A percentile compares a stretch with the other conserved stretches of the same genome.
phyloP scores from a whole-genome alignment of 495 filamentous ascomycete species.

The Thozetella sp. region DNA sequence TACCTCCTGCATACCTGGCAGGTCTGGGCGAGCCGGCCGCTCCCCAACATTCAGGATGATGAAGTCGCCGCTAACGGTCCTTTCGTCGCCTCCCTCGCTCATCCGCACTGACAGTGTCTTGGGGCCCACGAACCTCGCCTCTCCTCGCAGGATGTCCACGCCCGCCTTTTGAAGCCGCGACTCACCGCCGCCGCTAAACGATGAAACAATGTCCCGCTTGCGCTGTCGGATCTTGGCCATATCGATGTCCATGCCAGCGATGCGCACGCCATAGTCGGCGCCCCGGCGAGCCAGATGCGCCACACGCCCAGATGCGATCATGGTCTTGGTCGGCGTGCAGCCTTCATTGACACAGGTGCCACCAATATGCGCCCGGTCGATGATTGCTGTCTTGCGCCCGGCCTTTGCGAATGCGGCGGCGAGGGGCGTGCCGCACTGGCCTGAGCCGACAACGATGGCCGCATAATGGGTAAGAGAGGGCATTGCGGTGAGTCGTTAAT shows the following conservation, averaged over 20 bases:
- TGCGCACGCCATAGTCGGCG: slow-evolving; percentile 46
- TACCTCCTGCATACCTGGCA: slow-evolving; percentile 35
- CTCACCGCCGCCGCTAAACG: slow-evolving; percentile 47
- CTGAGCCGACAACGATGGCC: slow-evolving; percentile 49
- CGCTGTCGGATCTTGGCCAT: slow-evolving; percentile 49
- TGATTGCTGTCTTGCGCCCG: slow-evolving; percentile 34
- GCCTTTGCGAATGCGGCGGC: slow-evolving; percentile 41
- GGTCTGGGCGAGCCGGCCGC: slow-evolving; percentile 30
- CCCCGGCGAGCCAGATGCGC: slow-evolving; percentile 41
- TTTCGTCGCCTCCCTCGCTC: slow-evolving; percentile 18
- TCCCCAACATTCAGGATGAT: slow-evolving; percentile 50
- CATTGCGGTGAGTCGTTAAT: too few species aligned
- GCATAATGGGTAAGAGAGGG: slow-evolving; percentile 29
- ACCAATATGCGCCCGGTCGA: slow-evolving; percentile 48
- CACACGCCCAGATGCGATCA: slow-evolving; percentile 48
- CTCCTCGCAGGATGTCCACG: slow-evolving; percentile 46
- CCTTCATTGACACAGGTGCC: slow-evolving; percentile 56
- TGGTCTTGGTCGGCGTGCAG: slow-evolving; percentile 58
- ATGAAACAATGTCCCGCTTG: slow-evolving; percentile 53
- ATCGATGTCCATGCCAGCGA: slow-evolving; percentile 28
- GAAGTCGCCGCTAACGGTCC: slow-evolving; percentile 28
- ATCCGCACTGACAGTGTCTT: slow-evolving; percentile 30
- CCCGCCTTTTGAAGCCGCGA: slow-evolving; percentile 30
- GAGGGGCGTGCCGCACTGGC: slow-evolving; percentile 50
- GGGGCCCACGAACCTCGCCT: slow-evolving; percentile 35